Evolutionary conservation across 768 basidiomycete species (phyloP).

Genomic region (Pisolithus microcarpus): DNA sequence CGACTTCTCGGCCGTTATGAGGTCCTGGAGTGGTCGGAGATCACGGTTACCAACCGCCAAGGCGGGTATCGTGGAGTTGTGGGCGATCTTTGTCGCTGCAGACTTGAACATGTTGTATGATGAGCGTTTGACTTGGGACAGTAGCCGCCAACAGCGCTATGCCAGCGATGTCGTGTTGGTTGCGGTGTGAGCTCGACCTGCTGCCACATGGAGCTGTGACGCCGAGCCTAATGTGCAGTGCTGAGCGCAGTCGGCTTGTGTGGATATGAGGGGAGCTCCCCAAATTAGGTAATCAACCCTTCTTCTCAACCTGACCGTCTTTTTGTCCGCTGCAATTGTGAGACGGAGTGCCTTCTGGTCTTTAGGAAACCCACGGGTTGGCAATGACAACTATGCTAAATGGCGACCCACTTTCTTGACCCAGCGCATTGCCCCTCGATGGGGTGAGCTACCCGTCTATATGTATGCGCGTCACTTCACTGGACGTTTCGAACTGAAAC

Average conservation of each 20-base stretch:
- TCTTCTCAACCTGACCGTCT: too few species aligned
- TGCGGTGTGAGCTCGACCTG: constrained; percentile 1
- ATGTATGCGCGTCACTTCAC: neutral
- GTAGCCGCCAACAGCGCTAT: neutral
- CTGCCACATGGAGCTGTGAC: neutral
- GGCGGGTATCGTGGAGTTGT: constrained; percentile 76
- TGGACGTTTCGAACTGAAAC: neutral
- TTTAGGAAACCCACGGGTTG: neutral
- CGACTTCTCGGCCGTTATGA: constrained; percentile 84
- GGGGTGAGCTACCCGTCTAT: neutral
- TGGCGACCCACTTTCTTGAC: neutral
- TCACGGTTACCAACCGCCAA: constrained; percentile 63
- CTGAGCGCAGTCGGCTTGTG: neutral
- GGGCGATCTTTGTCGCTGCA: constrained; percentile 78
- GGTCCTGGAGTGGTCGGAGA: constrained; percentile 73
- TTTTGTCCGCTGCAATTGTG: too few species aligned
- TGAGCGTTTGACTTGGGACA: neutral
- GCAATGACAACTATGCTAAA: too few species aligned
- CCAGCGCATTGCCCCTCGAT: too few species aligned
- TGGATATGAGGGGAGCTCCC: constrained; percentile 1
- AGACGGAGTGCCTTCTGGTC: too few species aligned
- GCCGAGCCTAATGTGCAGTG: neutral
- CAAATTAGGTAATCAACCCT: neutral
- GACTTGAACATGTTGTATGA: constrained; percentile 58
- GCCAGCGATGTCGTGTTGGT: constrained; percentile 4